Evolutionary conservation across 768 basidiomycete genomes (phyloP).

Genomic region (Tricholoma saponaceum): DNA sequence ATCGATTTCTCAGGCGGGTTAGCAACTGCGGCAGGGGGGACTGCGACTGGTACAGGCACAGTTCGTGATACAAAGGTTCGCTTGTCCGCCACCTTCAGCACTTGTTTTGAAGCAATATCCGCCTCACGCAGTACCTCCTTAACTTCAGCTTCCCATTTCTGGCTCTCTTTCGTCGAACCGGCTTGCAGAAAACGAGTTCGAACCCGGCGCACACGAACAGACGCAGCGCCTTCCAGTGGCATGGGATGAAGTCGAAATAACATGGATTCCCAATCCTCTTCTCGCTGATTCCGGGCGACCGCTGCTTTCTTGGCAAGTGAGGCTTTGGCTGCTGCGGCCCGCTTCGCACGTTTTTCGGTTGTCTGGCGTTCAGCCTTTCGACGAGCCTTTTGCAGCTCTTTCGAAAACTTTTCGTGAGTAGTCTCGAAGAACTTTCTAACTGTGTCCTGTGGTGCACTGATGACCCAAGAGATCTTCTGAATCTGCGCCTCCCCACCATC

Average conservation of each 20-base stretch:
- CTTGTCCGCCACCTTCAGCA: slow-evolving; percentile 30
- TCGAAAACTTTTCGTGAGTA: slow-evolving; percentile 33
- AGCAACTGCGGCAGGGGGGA: slow-evolving; percentile 35
- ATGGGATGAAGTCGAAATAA: slow-evolving; percentile 52
- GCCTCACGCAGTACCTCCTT: slow-evolving; percentile 52
- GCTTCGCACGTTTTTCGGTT: slow-evolving; percentile 29
- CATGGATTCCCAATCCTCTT: slow-evolving; percentile 62
- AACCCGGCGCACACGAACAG: slow-evolving; percentile 50
- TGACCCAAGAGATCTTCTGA: slow-evolving; percentile 45
- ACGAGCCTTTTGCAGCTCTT: slow-evolving; percentile 40
- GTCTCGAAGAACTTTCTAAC: slow-evolving; percentile 42
- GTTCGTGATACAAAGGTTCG: slow-evolving; percentile 13
- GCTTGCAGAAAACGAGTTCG: slow-evolving; percentile 57
- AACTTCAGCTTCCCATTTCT: slow-evolving; percentile 66
- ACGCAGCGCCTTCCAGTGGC: slow-evolving; percentile 42
- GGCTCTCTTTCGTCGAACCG: slow-evolving; percentile 40
- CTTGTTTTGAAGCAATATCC: slow-evolving; percentile 42
- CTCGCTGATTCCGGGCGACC: slow-evolving; percentile 53
- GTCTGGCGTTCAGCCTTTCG: slow-evolving; percentile 29
- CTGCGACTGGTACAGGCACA: slow-evolving; percentile 17
- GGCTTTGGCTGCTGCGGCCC: slow-evolving; percentile 43
- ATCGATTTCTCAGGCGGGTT: slow-evolving; percentile 50
- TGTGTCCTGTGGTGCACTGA: slow-evolving; percentile 49
- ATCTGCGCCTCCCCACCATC: slow-evolving; percentile 37
- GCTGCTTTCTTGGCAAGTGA: slow-evolving; percentile 61